Conservation (phyloP, 345 rosid species). For the Arabis hirsuta region DNA sequence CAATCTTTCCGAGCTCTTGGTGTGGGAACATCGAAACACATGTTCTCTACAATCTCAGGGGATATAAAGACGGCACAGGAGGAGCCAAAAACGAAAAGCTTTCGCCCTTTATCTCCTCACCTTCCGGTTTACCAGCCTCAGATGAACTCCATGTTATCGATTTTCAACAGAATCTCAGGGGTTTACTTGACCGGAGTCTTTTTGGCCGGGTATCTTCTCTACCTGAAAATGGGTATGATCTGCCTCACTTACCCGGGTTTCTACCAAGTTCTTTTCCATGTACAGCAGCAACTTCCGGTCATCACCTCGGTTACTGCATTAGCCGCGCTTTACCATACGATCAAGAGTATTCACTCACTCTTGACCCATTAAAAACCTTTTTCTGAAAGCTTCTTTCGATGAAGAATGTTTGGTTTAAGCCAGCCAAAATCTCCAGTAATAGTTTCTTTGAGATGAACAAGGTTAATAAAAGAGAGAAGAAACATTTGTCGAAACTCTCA, state of each 20-base stretch:
- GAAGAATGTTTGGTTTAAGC: constrained; percentile 5
- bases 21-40: constrained; percentile 34
- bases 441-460: constrained; percentile 32
- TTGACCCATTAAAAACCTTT: constrained; percentile 33
- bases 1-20: constrained; percentile 37
- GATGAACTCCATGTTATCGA: constrained; percentile 46
- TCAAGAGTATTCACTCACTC: constrained; percentile 44
- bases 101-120: constrained; percentile 45
- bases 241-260: constrained; percentile 46
- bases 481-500: constrained; percentile 30
- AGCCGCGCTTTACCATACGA: constrained; percentile 42
- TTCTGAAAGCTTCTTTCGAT: constrained; percentile 19
- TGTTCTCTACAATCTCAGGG: constrained; percentile 43
- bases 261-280: constrained; percentile 43
- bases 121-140: constrained; percentile 49
- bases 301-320: constrained; percentile 44
- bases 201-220: constrained; percentile 41
- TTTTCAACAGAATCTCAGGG: constrained; percentile 48
- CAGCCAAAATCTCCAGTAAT: constrained; percentile 17
- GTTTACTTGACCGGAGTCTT: constrained; percentile 45
- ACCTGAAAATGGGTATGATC: constrained; percentile 47
- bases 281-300: constrained; percentile 42
- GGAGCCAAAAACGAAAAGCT: constrained; percentile 40
- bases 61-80: constrained; percentile 38
- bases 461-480: constrained; percentile 32